Base-by-base conservation (phyloP, 495 filamentous ascomycete species). In the Clavariopsis aquatica region DNA sequence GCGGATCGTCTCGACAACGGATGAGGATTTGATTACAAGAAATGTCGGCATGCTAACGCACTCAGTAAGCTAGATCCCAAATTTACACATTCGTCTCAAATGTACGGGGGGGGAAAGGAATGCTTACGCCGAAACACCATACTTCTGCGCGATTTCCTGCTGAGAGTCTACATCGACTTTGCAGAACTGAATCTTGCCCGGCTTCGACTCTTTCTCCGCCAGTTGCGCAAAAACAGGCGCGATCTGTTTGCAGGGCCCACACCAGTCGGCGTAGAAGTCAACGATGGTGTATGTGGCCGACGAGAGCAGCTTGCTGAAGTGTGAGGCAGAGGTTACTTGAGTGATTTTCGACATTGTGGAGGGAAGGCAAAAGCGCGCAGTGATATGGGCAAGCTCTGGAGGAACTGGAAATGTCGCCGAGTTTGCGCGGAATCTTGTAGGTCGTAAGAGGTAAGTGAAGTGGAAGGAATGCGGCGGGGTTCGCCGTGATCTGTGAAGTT, bases 251-350 rank as follows among this genome's bases (percentile, higher is more conserved):
- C 71, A 73, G 12, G 71, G 71, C 9, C 71, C 71, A 54, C 71
- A 73, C 71, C 71, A 73, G 64, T 69, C 67, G 54, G 71, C 71
- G 57, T 72, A 72, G 69, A 73, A 73, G 60, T 73, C 71, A 55
- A 68, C 60, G 61, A 73, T 57, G 0, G 69, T 57, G 61, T 71
- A 72, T 0, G 69, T 68, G 23, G 63, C 15, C 9, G 22, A n/a
- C 23, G 69, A 22, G 41, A 71, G 62, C 13, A 69, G 27, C 9
- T 45, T 60, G 53, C 38, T 52, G 54, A 71, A 67, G 55, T 71
- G 68, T 24, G 70, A 52, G n/a, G 66, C 26, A 1, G 52, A 55
- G 46, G 27, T 64, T 41, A 69, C 49, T 23, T 28, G 20, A 9
- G 49, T 60, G 45, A 66, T 68, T 15, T 58, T 46, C 24, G 58